Conservation (phyloP, 2,329 filamentous ascomycete species). For the Cadophora malorum region DNA sequence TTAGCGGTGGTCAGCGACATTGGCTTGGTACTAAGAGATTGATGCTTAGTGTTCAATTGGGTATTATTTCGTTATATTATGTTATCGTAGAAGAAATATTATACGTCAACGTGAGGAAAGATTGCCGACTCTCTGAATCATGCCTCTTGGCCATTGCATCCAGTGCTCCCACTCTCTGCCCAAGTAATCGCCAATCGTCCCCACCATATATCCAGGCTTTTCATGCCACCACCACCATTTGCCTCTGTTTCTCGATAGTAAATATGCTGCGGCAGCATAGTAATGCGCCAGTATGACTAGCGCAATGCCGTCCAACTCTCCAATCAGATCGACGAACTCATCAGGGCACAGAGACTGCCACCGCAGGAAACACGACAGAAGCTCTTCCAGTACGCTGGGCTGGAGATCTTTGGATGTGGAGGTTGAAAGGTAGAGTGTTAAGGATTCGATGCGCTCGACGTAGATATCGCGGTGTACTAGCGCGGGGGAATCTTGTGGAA, state of each 20-base stretch:
- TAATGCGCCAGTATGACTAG: conserved; percentile 34
- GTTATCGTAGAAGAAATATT: neutral
- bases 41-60: neutral
- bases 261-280: conserved; percentile 32
- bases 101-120: neutral
- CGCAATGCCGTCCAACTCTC: conserved; percentile 30
- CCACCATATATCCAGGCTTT: conserved; percentile 35
- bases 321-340: conserved; percentile 28
- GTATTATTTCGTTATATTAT: neutral
- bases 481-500: neutral
- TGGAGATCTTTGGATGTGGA: conserved; percentile 19
- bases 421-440: conserved; percentile 27
- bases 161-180: conserved; percentile 27
- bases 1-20: no score
- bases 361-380: conserved; percentile 30
- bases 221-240: conserved; percentile 36
- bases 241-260: conserved; percentile 24
- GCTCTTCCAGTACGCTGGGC: conserved; percentile 22
- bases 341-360: conserved; percentile 34
- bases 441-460: conserved; percentile 23
- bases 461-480: conserved; percentile 24
- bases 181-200: conserved; percentile 30
- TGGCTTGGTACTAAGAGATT: no score
- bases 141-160: conserved; percentile 33
- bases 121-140: conserved; percentile 17